phyloP scores from a whole-genome alignment of 352 stramenopile species.

The Globisporangium solare region DNA sequence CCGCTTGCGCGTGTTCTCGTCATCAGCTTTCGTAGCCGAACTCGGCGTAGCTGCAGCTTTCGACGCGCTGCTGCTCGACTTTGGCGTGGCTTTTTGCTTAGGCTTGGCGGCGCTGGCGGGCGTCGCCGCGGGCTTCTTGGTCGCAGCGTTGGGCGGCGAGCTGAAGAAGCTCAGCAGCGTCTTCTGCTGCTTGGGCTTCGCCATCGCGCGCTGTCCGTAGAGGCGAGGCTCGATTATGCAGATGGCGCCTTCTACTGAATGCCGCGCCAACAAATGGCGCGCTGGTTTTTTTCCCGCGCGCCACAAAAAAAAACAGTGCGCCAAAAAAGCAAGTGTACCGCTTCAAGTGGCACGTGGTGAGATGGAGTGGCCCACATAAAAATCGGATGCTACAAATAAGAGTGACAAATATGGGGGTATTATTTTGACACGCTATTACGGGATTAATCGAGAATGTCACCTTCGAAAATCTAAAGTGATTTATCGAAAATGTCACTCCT shows the following conservation, averaged over 20 bases:
- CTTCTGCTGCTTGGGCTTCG: conserved; percentile 62
- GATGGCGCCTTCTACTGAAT: no score
- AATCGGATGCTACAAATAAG: no score
- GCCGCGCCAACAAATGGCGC: no score
- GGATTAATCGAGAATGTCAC: no score
- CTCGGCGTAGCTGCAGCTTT: conserved; percentile 8
- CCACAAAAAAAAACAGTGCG: background rate
- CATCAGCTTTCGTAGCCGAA: conserved; percentile 5
- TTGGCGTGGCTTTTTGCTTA: background rate
- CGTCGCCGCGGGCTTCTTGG: conserved; percentile 29
- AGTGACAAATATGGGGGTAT: no score
- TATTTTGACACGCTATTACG: no score
- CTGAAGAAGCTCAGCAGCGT: conserved; percentile 86
- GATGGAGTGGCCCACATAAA: no score
- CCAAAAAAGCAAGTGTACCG: no score
- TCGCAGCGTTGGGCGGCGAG: conserved; percentile 32
- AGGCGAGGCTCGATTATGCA: background rate
- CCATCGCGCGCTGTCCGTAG: conserved; percentile 11
- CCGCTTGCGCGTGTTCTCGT: conserved; percentile 37
- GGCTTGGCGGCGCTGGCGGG: background rate
- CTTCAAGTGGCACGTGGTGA: no score
- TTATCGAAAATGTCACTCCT: no score
- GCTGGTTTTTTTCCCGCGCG: background rate
- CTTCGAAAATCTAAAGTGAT: no score
- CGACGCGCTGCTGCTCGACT: conserved; percentile 12